Percentiles rank a stretch among this genome's conserved stretches.
Evolutionary conservation across 495 filamentous ascomycete species (phyloP).

Genomic region (Recurvomyces mirabilis): DNA sequence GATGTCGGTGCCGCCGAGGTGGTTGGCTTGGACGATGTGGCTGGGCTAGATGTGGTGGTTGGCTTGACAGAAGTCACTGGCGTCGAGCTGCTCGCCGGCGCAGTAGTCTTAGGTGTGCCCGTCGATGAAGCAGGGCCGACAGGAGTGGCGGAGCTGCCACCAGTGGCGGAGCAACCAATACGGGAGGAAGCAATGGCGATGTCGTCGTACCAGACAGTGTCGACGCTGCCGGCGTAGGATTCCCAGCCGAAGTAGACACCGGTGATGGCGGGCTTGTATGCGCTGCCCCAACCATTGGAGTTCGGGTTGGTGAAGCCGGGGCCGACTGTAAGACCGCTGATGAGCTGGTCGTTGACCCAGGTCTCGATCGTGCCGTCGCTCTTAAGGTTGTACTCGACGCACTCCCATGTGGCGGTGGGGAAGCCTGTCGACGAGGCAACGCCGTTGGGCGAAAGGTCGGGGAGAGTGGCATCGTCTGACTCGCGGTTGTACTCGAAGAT

Average conservation of each 20-base stretch:
- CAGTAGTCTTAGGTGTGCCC: background rate
- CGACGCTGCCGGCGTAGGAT: conserved; percentile 44
- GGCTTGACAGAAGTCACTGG: background rate
- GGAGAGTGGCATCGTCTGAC: conserved; percentile 48
- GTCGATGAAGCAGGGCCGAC: background rate
- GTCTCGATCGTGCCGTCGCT: conserved; percentile 46
- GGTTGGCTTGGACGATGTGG: background rate
- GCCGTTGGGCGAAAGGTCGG: conserved; percentile 45
- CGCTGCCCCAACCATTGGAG: conserved; percentile 40
- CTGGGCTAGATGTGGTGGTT: background rate
- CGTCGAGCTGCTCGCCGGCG: background rate
- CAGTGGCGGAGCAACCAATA: conserved; percentile 34
- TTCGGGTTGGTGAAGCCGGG: conserved; percentile 37
- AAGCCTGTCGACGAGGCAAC: conserved; percentile 40
- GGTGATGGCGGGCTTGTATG: conserved; percentile 38
- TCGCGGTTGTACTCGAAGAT: conserved; percentile 53
- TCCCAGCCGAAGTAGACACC: conserved; percentile 51
- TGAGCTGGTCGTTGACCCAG: conserved; percentile 41
- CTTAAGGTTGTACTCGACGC: conserved; percentile 48
- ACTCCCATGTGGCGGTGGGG: conserved; percentile 40
- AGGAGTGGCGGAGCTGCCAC: conserved; percentile 6
- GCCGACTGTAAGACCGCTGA: conserved; percentile 39
- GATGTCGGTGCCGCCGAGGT: no score
- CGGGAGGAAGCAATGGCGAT: conserved; percentile 35
- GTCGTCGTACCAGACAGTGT: conserved; percentile 51